Base-by-base conservation (phyloP, 1,284 basidiomycete species). In the Lentinus polychrous region DNA sequence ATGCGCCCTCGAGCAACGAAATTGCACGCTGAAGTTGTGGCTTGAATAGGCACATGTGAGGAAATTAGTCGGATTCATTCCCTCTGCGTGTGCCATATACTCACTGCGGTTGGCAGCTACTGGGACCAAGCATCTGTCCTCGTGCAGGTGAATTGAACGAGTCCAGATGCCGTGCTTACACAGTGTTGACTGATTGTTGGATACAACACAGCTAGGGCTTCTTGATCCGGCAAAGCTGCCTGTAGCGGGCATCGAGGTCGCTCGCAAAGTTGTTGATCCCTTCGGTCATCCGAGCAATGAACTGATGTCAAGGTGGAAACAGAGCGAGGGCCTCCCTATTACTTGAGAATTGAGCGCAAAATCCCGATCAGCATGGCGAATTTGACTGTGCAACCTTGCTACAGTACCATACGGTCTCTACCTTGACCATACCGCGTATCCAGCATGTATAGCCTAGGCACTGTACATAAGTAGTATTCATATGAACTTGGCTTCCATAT, bases 101-200 rank as follows among this genome's bases (percentile, higher is more conserved):
- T 22, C 36, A 32, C 39, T 17, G 37, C 35, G 6, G 35, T 22
- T 11, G 31, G 20, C 48, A 74, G 73, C 48, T 74, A 74, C 48
- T 74, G 73, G 72, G 72, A 74, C 46, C 71, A 75, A 55, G 73
- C 72, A 17, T 73, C 71, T 15, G 31, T 65, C 8, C 64, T 75
- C n/a, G 71, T 73, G 3, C 68, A 70, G 59, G 67, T 69, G 41
- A 10, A 8, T 42, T 34, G 12, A 35, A 33, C 34, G 33, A 17
- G 11, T 32, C 24, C 33, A 20, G 15, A 32, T 18, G n/a, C 10
- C 27, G 45, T 14, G 17, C 34, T 37, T 14, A 5, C 5, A 7
- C 18, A 22, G 15, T 22, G 35, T n/a, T 22, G 6, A 17, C 33
- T 23, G 24, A 39, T 8, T 41, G 40, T 55, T 10, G 3, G 22